Evolutionary conservation across 1,284 basidiomycete genomes (phyloP).

Genomic region (Heimioporus retisporus): DNA sequence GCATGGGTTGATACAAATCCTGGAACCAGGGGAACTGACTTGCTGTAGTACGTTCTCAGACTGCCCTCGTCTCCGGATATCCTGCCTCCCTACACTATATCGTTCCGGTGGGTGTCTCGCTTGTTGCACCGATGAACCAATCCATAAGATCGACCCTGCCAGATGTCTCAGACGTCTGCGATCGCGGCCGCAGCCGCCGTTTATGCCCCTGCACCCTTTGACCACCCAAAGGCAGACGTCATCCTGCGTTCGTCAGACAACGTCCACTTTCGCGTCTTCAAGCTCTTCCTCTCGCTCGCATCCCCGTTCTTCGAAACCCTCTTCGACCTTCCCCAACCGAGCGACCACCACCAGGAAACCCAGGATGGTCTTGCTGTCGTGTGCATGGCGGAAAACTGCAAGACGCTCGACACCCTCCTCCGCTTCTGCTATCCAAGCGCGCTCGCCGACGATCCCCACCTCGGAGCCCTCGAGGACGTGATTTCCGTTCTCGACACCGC

Average conservation of each 20-base stretch:
- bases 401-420: constrained; percentile 29
- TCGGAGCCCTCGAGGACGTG: constrained; percentile 20
- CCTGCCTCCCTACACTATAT: too few species aligned
- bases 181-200: too few species aligned
- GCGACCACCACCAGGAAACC: constrained; percentile 13
- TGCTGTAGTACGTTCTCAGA: too few species aligned
- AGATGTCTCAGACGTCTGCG: background rate
- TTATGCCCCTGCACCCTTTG: constrained; percentile 23
- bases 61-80: too few species aligned
- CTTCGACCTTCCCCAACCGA: constrained; percentile 52
- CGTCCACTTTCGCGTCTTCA: constrained; percentile 47
- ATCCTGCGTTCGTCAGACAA: constrained; percentile 56
- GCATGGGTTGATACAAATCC: too few species aligned
- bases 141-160: constrained; percentile 4
- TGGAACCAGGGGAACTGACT: too few species aligned
- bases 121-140: too few species aligned
- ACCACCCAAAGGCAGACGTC: constrained; percentile 32
- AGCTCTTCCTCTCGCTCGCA: constrained; percentile 36
- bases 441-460: constrained; percentile 30
- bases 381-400: constrained; percentile 23
- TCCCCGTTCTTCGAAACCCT: constrained; percentile 56
- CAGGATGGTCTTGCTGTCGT: constrained; percentile 35
- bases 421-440: constrained; percentile 37
- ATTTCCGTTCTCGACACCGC: constrained; percentile 27
- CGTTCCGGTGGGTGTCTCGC: too few species aligned